Base-by-base conservation (phyloP, 345 rosid genomes). In the Toxicodendron radicans region DNA sequence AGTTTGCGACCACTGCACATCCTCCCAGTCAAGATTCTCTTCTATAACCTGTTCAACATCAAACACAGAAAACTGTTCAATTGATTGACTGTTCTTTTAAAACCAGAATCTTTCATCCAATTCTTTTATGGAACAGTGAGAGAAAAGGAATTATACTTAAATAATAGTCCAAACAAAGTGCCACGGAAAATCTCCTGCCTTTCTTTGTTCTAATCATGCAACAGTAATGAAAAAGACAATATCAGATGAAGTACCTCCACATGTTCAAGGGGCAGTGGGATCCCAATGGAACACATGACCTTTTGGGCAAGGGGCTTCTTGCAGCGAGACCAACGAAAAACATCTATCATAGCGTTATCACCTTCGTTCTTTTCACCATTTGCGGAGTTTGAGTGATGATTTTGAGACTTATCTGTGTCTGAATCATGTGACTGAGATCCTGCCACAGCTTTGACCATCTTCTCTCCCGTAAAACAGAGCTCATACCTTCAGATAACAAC, bases 11-110 rank as follows among this genome's bases (percentile, higher is more conserved):
- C 99, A 96, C 54, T 93, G 95, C 81, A 96, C 94, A 73, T 91
- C 99, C 78, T 96, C 99, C 99, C 99, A 96, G 66, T 96, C 99
- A 3, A 95, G 82, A 63, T 88, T 91, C 72, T 95, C 99, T 80
- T 84, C 97, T 83, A 95, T 30, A 49, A 92, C 97, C 99, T 95
- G 80, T 38, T 58, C 57, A 46, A 2, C 17, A 30, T 17, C 60
- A 71, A 23, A 6, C 13, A 23, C 35, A 58, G 8, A 4, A 20
- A 38, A 43, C n/a, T 14, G 6, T 51, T 14, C 13, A 48, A 2
- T 48, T 27, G 2, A 27, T 27, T 27, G 30, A 27, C 30, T 27
- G 51, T 13, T 51, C 18, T 17, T 51, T 14, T 18, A 11, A 11
- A 1, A 27, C 30, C 30, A 27, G 30, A 27, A 27, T 27, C 30